Conservation (phyloP, 345 rosid genomes). For the Microcos paniculata region DNA sequence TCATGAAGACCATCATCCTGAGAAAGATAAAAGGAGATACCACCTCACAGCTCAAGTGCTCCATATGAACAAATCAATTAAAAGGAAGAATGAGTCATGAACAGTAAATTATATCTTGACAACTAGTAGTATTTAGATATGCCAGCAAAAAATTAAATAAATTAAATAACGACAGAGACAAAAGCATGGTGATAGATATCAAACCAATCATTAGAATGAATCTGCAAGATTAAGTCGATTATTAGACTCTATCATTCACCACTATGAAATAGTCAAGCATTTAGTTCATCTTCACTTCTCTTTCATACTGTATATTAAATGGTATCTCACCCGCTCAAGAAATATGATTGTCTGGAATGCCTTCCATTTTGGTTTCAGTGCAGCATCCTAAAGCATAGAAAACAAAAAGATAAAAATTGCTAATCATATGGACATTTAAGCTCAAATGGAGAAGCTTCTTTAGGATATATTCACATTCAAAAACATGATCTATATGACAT, state of each 20-base stretch:
- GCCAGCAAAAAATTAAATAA: conserved; percentile 1
- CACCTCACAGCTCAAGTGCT: neutral
- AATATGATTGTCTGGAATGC: conserved; percentile 85
- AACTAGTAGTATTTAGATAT: neutral
- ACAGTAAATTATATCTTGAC: neutral
- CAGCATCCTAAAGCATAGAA: conserved; percentile 56
- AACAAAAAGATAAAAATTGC: neutral
- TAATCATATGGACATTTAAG: neutral
- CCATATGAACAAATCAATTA: neutral
- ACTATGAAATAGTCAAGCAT: neutral
- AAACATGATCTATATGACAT: neutral
- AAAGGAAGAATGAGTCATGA: neutral
- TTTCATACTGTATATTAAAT: conserved; percentile 9
- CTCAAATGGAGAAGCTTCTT: conserved; percentile 5
- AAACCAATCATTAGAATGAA: neutral
- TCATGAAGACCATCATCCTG: conserved; percentile 77
- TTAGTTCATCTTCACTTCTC: neutral
- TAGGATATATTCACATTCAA: conserved; percentile 1
- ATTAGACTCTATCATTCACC: neutral
- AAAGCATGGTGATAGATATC: neutral
- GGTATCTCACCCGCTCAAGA: conserved; percentile 69
- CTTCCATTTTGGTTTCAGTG: conserved; percentile 78
- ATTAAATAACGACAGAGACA: neutral
- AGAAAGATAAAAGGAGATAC: neutral
- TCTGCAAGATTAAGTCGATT: neutral